These are phyloP conservation scores for Aspergillus hancockii DNA, from an alignment of 495 filamentous ascomycete genomes.

Conservation along the genomic window DNA sequence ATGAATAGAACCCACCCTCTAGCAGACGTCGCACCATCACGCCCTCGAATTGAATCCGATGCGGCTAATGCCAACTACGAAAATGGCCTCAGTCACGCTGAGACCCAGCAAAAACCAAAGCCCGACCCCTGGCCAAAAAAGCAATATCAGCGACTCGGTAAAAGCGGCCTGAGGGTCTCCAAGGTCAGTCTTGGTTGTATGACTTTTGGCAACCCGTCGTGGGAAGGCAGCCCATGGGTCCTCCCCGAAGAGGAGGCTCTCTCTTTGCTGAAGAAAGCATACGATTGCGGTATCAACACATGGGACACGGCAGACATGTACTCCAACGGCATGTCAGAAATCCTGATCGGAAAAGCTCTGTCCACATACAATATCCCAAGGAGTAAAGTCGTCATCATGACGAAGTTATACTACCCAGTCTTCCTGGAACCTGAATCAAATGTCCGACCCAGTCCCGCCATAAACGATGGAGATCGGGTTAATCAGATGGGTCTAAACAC, in stretches of 20 bases:
- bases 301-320: slow-evolving; percentile 59
- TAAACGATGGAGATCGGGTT: slow-evolving; percentile 33
- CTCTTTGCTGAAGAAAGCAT: neutral
- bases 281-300: neutral
- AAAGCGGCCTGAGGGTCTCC: slow-evolving; percentile 66
- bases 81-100: too few species aligned
- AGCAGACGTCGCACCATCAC: too few species aligned
- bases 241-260: slow-evolving; percentile 62
- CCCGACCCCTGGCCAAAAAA: slow-evolving; percentile 9
- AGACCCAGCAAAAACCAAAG: too few species aligned
- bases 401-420: slow-evolving; percentile 64
- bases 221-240: slow-evolving; percentile 57
- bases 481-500: slow-evolving; percentile 53
- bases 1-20: too few species aligned
- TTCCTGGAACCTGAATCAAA: slow-evolving; percentile 39
- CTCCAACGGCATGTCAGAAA: slow-evolving; percentile 67
- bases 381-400: slow-evolving; percentile 67
- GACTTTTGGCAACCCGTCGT: slow-evolving; percentile 57
- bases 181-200: slow-evolving; percentile 68
- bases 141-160: slow-evolving; percentile 49
- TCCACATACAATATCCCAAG: slow-evolving; percentile 72
- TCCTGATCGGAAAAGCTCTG: slow-evolving; percentile 70
- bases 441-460: slow-evolving; percentile 18
- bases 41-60: too few species aligned
- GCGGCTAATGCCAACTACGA: too few species aligned